Base-by-base conservation (phyloP, 768 basidiomycete species). In the Rhizopogon sp. region DNA sequence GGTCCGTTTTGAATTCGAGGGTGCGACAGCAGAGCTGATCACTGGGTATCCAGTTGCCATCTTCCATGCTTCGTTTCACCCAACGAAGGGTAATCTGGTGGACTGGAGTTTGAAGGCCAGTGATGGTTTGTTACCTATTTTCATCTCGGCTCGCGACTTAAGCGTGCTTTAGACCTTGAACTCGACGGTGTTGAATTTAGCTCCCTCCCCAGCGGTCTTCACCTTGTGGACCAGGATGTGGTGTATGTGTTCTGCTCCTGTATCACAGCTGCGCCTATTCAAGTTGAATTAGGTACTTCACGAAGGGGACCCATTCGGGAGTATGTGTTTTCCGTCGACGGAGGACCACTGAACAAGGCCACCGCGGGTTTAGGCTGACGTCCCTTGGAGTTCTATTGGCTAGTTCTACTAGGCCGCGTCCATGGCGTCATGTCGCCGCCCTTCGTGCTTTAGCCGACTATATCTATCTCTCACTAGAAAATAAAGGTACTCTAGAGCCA, bases 1-100 rank as follows among this genome's bases (percentile, higher is more conserved):
- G 80, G 83, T 22, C 56, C n/a, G 37, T 57, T 43, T 44, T 43
- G 37, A 50, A 56, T 31, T 43, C 1, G 22, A 33, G 33, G 1
- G 43, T 22, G 5, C 37, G 20, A 25, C 37, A 16, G 16, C 22
- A 41, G 20, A 39, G 16, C 17, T 42, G 42, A 33, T 31, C 13
- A 39, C 25, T 16, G 5, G 16, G 5, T 37, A 22, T 31, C 39
- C 60, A 91, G 90, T 89, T 64, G 87, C 89, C 10, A 86, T 91
- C 66, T 92, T 91, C 58, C 89, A 92, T 70, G 78, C 85, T 16
- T 89, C 88, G 6, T 93, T 93, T 62, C 90, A 93, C 70, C 87
- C 88, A 1, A 93, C 89, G 20, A 79, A 81, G 59, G 90, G 90
- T 13, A 91, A 90, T 66, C 66, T 84, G 13, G 74, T 92, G 13